These are phyloP conservation scores for Corymbia citriodora DNA, from an alignment of 441 rosid genomes.

Conservation along the genomic window DNA sequence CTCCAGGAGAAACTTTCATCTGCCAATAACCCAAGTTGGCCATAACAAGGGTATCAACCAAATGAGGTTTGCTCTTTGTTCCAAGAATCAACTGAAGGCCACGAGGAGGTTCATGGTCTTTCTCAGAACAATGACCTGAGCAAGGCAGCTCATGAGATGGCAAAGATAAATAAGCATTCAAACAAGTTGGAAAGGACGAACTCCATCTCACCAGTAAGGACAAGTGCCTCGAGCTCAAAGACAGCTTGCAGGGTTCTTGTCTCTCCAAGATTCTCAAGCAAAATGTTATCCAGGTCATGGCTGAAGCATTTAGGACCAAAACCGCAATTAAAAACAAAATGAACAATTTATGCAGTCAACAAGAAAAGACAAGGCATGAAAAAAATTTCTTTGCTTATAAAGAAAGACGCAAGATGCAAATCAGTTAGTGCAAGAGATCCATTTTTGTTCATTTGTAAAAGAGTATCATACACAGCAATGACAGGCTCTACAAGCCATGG, in stretches of 20 bases:
- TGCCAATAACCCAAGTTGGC: constrained; percentile 99
- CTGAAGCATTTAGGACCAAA: constrained; percentile 34
- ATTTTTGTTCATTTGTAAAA: background rate
- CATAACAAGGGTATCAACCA: constrained; percentile 99
- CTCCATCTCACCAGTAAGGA: constrained; percentile 76
- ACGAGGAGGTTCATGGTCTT: constrained; percentile 94
- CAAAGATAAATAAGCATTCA: constrained; percentile 7
- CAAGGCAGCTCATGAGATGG: background rate
- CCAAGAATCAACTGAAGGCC: constrained; percentile 99
- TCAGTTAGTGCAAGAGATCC: background rate
- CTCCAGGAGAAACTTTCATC: constrained; percentile 99
- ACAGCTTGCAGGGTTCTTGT: constrained; percentile 96
- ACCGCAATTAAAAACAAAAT: background rate
- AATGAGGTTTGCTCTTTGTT: constrained; percentile 81
- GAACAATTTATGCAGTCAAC: background rate
- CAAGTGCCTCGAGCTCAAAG: constrained; percentile 98
- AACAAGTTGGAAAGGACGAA: background rate
- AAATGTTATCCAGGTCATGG: constrained; percentile 96
- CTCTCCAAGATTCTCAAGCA: constrained; percentile 98
- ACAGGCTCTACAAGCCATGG: constrained; percentile 99
- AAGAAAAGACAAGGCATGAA: background rate
- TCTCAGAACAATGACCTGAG: constrained; percentile 97
- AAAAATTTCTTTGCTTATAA: background rate
- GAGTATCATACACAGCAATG: constrained; percentile 81
- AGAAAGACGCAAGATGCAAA: background rate